Evolutionary conservation across 2,329 filamentous ascomycete genomes (phyloP), one percentile per base, ranked within the genome.

Genomic region (Cladophialophora carrionii): DNA sequence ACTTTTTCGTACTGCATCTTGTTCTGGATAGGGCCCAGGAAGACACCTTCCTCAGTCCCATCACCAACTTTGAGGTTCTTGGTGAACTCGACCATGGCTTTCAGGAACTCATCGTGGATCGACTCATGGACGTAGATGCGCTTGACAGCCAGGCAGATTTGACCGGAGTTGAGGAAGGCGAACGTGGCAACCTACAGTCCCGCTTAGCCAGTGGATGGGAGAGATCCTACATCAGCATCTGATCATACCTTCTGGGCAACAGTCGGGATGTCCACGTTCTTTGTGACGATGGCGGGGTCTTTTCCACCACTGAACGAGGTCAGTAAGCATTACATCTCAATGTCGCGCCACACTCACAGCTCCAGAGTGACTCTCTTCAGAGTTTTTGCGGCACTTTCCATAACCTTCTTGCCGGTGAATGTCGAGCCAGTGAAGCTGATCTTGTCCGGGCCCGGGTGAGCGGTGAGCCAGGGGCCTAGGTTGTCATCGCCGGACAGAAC

Each of bases 11-110:
- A 90, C 74, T 90, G 88, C 83, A 86, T 84, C 68, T 80, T 75
- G 75, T 90, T 90, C 67, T 88, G 86, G 3, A 90, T 75, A 0
- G 88, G 88, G 0, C 87, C 88, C 1, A 88, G 83, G 66, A 84
- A 77, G 22, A 79, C 77, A 4, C 77, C 80, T 12, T 79, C 78
- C 59, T 77, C 74, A 17, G 72, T 73, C 62, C 75, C 73, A 78
- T 74, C 70, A 26, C 74, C 72, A 26, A 71, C 63, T 55, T 73
- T 74, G 55, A 73, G 62, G 9, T 64, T 68, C 64, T 74, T 74
- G 62, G 73, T 76, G 55, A 73, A 72, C 57, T 78, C 79, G 62
- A 80, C 82, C 78, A 83, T 78, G 48, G 78, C 79, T 60, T 78
- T 71, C 3, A 79, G 71, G 73, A 85, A 85, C 32, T 76, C 71